Evolutionary conservation across 257 asterid genomes (phyloP), one percentile per base, ranked within the genome.

Genomic region (Galeopsis tetrahit): DNA sequence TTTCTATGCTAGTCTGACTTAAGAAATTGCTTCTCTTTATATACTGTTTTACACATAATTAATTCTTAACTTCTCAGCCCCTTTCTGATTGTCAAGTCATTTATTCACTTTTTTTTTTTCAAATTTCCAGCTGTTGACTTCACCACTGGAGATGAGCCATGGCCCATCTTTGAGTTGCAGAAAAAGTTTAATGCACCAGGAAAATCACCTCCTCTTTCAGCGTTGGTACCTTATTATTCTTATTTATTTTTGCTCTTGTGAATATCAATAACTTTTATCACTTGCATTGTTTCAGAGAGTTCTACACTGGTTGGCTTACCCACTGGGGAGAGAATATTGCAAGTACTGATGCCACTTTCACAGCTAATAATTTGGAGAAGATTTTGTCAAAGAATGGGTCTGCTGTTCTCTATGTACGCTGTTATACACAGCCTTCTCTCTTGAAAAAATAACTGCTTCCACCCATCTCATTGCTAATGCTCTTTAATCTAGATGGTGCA

Each of bases 261-360:
- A 46, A 69, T 51, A 51, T 55, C 52, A 42, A 60, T 48, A 65
- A 11, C 72, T 39, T 69, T 74, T 65, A 40, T 73, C 61, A 35
- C 63, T 42, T 57, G 62, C 55, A 55, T 76, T 65, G 15, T 85
- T 67, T 75, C n/a, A 94, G 99, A 57, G 99, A 94, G 83, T 94
- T 91, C 73, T 94, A 94, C 68, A 91, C 99, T 44, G 99, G 99
- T 46, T 94, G 97, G 99, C 97, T 94, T 73, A 91, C 99, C 13
- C 99, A 94, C 74, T 91, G 97, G 99, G 95, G 95, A 71, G 99
- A 94, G 80, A 85, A 76, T 10, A 81, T 83, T 68, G 97, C 97
- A 64, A 88, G 80, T 72, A 89, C 99, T 10, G 96, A 79, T 82
- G 95, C 99, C 58, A 51, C 77, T 75, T 82, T 69, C 69, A 89